Evolutionary conservation across 164 flowering plant species (phyloP), one percentile per base, ranked within the genome.

Genomic region (Warburgia ugandensis): DNA sequence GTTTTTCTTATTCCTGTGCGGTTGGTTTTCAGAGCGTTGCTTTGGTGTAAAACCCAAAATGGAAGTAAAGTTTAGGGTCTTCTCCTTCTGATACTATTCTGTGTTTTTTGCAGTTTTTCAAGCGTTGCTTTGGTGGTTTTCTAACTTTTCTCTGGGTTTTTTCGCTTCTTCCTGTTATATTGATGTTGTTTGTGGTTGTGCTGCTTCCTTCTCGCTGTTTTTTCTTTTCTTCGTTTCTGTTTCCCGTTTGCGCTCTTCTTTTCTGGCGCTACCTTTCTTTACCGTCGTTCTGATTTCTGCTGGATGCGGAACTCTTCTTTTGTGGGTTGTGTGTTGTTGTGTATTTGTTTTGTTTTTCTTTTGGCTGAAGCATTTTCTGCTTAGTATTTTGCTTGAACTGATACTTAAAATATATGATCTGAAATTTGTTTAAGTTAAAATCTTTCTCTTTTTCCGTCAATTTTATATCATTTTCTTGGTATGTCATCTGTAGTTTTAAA

Each of bases 1-100:
- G 25, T 37, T n/a, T 45, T 27, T n/a, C 36, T 16, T 52, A 41
- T 36, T 39, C 59, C 28, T 50, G 26, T 38, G 12, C 12, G 13
- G n/a, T 17, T 3, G 13, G 9, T 31, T 3, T 41, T 17, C 25
- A 17, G 12, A 31, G 35, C 35, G 7, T 31, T 12, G 1, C 7
- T 31, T 31, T 31, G 45, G 25, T 42, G 19, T 21, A 5, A 4
- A 11, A 42, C 13, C 10, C 21, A 13, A 20, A 4, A 16, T 4
- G 5, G 14, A 14, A 11, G 14, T 37, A 8, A 3, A 7, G 41
- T 4, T 16, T 37, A 14, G 17, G n/a, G 4, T 12, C 17, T 37
- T 37, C 41, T 37, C 17, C 16, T n/a, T n/a, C n/a, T n/a, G n/a
- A n/a, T n/a, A 31, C 35, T 28, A 5, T 48, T 32, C 55, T 21